phyloP scores from a whole-genome alignment of 192 early-diverging fungal species.

The Backusella sp. region DNA sequence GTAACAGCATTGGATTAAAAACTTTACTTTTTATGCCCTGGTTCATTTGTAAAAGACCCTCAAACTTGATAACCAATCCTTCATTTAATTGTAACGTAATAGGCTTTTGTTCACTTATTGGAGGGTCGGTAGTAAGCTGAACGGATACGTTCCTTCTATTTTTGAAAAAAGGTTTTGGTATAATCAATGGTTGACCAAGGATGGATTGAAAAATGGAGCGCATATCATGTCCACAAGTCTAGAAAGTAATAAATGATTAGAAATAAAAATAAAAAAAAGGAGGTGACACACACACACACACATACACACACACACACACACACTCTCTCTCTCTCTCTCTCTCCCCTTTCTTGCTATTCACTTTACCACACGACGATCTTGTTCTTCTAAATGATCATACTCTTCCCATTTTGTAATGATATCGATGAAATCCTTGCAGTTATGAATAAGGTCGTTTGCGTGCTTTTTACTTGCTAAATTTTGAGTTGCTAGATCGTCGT shows the following conservation, averaged over 20 bases:
- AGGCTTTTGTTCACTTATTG: constrained; percentile 15
- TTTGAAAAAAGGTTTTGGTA: constrained; percentile 22
- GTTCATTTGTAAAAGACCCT: constrained; percentile 14
- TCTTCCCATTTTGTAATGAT: constrained; percentile 19
- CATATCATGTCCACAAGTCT: constrained; percentile 13
- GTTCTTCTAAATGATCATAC: not conserved
- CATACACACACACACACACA: too few relatives aligned
- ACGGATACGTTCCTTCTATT: constrained; percentile 19
- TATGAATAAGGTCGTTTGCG: not conserved
- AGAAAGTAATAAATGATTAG: not conserved
- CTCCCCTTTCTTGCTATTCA: not conserved
- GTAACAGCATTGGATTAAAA: not conserved
- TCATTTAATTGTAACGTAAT: constrained; percentile 10
- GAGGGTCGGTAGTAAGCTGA: constrained; percentile 23
- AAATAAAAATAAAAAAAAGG: not conserved
- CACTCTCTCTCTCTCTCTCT: not conserved
- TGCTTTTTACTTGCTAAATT: not conserved
- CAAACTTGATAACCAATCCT: constrained; percentile 25
- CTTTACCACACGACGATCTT: constrained; percentile 5
- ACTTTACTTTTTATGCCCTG: not conserved
- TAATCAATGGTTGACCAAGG: constrained; percentile 7
- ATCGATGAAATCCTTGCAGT: constrained; percentile 2
- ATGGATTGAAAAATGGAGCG: not conserved
- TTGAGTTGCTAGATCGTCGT: not conserved
- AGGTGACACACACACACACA: too few relatives aligned